Base-by-base conservation (phyloP, 148 eudicot species). In the Tetragonia tetragonoides region DNA sequence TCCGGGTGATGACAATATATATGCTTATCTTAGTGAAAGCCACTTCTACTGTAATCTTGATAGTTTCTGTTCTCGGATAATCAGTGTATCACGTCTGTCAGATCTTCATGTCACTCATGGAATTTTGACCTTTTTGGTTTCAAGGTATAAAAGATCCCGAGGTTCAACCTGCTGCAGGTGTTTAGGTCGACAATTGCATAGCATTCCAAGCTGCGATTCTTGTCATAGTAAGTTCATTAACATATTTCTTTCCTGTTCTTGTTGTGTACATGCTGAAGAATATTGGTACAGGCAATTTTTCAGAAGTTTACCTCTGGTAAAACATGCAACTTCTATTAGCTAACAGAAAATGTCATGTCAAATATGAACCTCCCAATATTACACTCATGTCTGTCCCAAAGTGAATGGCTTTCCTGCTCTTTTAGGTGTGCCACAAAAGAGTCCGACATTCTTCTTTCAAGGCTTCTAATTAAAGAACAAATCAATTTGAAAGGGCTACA, bases 161-260 rank as follows among this genome's bases (percentile, higher is more conserved):
- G 84, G 82, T 59, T 73, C 82, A 86, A 87, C 86, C 92, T 82
- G 86, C 87, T 40, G 95, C 96, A 20, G 87, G 92, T 72, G 88
- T 90, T 78, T 92, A 85, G 85, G 72, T 60, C 16, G 39, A 61
- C 40, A 63, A 23, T 63, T 66, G 40, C 18, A 56, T 37, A 39
- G 67, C 77, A 11, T 68, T 72, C 62, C 15, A 20, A 56, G 46
- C 37, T 72, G 73, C 41, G 74, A 42, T 47, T 42, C 15, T 70
- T 60, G 21, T 47, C 75, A 41, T 51, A 76, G 84, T 82, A 78
- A 71, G 24, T 68, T 14, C 51, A 16, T 21, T 18, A 40, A 20
- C 53, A 7, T 61, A 21, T 67, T 34, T 51, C 69, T 46, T 76
- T 40, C 72, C 10, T 12, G 65, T 21, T 76, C 16, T 37, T 65